phyloP scores from a whole-genome alignment of 345 rosid genomes.

The Populus deltoides region DNA sequence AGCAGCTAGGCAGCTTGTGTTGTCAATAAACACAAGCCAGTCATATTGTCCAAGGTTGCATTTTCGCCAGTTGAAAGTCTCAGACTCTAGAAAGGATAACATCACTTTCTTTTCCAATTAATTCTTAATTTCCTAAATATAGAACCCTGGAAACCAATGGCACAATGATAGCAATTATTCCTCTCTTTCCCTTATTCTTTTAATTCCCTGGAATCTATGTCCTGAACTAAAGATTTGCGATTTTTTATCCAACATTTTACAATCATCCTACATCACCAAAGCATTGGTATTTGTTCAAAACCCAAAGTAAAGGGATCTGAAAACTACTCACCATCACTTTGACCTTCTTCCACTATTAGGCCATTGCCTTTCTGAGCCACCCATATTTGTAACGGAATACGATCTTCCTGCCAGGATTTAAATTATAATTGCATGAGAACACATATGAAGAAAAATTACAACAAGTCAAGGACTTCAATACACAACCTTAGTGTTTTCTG shows the following conservation, averaged over 20 bases:
- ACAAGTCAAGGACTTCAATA: background rate
- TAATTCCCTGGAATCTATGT: background rate
- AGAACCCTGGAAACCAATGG: background rate
- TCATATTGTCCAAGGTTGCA: background rate
- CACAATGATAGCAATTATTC: background rate
- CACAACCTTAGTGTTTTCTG: background rate
- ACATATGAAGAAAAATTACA: background rate
- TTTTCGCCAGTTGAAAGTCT: background rate
- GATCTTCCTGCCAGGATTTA: slow-evolving; percentile 62
- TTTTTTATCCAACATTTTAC: too few species aligned
- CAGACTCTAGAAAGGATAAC: background rate
- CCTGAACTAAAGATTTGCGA: too few species aligned
- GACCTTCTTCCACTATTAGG: slow-evolving; percentile 66
- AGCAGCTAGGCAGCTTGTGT: background rate
- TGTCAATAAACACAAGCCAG: background rate
- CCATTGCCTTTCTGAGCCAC: slow-evolving; percentile 72
- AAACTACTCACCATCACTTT: slow-evolving; percentile 55
- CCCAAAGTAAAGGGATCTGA: background rate
- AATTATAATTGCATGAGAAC: slow-evolving; percentile 1
- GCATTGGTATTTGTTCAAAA: background rate
- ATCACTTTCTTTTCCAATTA: too few species aligned
- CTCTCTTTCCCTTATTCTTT: background rate
- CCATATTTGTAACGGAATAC: slow-evolving; percentile 85
- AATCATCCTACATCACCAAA: too few species aligned
- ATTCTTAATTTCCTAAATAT: too few species aligned